Conservation (phyloP, 176 grass and related monocot species). For the Zoysia japonica region DNA sequence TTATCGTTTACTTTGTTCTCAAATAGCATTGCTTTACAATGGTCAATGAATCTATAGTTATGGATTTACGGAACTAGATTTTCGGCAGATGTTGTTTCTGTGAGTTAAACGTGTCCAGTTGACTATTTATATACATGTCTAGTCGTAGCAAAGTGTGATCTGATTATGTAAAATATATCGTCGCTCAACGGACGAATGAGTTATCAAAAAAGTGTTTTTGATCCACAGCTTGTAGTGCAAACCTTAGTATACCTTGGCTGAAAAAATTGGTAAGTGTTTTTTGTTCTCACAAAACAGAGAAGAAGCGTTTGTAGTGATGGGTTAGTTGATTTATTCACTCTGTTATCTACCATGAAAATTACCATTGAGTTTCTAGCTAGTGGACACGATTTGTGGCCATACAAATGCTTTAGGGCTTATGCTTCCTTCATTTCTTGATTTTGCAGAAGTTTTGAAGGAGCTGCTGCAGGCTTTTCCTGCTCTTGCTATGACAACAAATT, state of each 20-base stretch:
- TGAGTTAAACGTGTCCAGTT: not conserved
- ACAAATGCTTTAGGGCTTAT: not conserved
- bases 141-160: constrained; percentile 25
- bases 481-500: constrained; percentile 89
- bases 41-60: constrained; percentile 32
- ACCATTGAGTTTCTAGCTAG: constrained; percentile 12
- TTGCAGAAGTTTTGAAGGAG: constrained; percentile 81
- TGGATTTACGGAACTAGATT: constrained; percentile 13
- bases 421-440: constrained; percentile 21
- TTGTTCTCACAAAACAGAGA: too few species aligned
- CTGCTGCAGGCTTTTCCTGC: constrained; percentile 69
- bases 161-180: not conserved
- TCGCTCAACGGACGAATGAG: not conserved
- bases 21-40: not conserved
- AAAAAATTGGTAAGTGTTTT: not conserved
- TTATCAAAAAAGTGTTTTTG: not conserved
- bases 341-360: constrained; percentile 14
- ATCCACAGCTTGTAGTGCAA: not conserved
- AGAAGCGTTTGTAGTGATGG: too few species aligned
- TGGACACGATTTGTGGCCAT: not conserved
- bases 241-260: not conserved
- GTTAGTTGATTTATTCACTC: constrained; percentile 4
- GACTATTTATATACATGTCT: constrained; percentile 9
- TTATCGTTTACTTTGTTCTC: not conserved
- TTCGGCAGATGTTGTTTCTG: constrained; percentile 1